Evolutionary conservation across 306 rosid species (phyloP).

Genomic region (Citrullus mucosospermus): DNA sequence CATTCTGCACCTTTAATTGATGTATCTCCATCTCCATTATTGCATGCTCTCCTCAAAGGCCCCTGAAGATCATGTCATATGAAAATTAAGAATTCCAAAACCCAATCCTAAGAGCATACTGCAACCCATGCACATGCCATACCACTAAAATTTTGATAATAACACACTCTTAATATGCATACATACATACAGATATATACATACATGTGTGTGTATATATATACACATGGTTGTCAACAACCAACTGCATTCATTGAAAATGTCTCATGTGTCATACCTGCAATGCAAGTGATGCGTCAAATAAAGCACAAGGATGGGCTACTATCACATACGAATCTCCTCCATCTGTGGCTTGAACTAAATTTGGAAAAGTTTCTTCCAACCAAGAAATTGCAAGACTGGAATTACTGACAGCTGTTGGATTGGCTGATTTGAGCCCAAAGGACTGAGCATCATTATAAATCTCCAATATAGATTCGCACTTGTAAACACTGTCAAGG

Average conservation of each 20-base stretch:
- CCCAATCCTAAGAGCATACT: background rate
- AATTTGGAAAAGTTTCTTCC: constrained; percentile 76
- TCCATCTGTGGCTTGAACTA: constrained; percentile 40
- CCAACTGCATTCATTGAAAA: background rate
- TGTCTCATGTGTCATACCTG: constrained; percentile 49
- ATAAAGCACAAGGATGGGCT: constrained; percentile 66
- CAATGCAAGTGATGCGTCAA: constrained; percentile 75
- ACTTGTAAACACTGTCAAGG: constrained; percentile 51
- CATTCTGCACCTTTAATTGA: constrained; percentile 58
- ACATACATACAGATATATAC: background rate
- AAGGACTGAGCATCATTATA: constrained; percentile 66
- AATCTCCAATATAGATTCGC: constrained; percentile 69
- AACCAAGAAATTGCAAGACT: constrained; percentile 83
- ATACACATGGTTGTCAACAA: constrained; percentile 4
- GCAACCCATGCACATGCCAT: background rate
- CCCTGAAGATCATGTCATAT: constrained; percentile 41
- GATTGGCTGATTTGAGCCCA: constrained; percentile 61
- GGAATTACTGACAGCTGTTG: constrained; percentile 55
- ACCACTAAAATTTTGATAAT: background rate
- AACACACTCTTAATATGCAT: background rate
- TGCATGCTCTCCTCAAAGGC: constrained; percentile 62
- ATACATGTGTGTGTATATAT: background rate
- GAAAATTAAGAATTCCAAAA: background rate
- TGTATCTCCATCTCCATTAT: constrained; percentile 35
- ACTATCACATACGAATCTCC: constrained; percentile 27